Percentiles rank a stretch among this genome's conserved stretches.
These are phyloP conservation scores for Lichtheimia ramosa DNA, from an alignment of 371 early-diverging fungal species.

Conservation along the genomic window DNA sequence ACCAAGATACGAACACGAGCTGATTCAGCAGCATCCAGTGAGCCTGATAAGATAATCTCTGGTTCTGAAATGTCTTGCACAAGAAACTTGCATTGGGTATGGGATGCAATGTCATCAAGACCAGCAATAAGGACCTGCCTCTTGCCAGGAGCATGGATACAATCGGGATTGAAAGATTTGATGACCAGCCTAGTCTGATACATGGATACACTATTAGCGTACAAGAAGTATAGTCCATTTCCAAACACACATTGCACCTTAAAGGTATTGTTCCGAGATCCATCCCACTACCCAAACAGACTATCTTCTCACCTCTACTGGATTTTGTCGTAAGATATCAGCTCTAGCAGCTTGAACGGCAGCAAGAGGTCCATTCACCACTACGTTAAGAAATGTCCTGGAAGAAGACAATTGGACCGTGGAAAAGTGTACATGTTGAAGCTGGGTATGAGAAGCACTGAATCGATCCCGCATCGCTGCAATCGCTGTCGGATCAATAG, in stretches of 20 bases:
- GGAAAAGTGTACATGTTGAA: slow-evolving; percentile 14
- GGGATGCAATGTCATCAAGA: slow-evolving; percentile 12
- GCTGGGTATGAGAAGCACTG: slow-evolving; percentile 14
- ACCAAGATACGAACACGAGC: slow-evolving; percentile 32
- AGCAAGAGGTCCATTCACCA: slow-evolving; percentile 14
- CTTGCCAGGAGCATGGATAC: slow-evolving; percentile 4
- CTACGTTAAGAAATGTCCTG: slow-evolving; percentile 12
- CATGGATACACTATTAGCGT: no score
- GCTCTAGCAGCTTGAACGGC: slow-evolving; percentile 13
- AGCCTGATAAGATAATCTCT: slow-evolving; percentile 25
- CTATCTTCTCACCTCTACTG: slow-evolving; percentile 9
- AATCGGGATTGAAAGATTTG: slow-evolving; percentile 11
- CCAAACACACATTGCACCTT: not conserved
- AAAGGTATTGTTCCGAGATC: slow-evolving; percentile 8
- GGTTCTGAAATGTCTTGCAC: slow-evolving; percentile 10
- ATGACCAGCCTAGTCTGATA: slow-evolving; percentile 10
- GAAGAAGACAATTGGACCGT: not conserved
- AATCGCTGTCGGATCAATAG: slow-evolving; percentile 9
- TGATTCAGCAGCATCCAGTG: slow-evolving; percentile 24
- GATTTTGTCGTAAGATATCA: slow-evolving; percentile 18
- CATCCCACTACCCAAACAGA: not conserved
- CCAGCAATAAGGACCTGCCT: slow-evolving; percentile 5
- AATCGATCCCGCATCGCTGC: slow-evolving; percentile 13
- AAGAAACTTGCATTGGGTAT: slow-evolving; percentile 7
- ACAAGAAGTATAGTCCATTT: slow-evolving; percentile 1